Conservation (phyloP, 169 alveolate species). For the Cryptosporidium andersoni region DNA sequence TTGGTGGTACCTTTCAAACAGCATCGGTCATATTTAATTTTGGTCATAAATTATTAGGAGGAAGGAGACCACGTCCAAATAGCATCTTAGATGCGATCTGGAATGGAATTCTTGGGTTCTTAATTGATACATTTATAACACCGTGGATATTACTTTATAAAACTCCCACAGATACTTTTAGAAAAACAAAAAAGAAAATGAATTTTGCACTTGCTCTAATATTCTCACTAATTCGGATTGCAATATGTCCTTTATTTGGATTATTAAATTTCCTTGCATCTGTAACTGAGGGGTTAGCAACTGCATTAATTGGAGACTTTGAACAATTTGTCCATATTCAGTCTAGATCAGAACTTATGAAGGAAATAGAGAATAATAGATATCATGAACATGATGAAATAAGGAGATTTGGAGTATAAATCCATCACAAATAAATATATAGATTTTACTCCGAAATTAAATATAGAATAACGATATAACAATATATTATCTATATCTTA, state of each 20-base stretch:
- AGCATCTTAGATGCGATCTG: slow-evolving; percentile 88
- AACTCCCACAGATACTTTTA: slow-evolving; percentile 78
- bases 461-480: no score
- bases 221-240: slow-evolving; percentile 77
- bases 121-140: slow-evolving; percentile 84
- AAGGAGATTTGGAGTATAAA: neutral
- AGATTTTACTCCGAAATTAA: no score
- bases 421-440: no score
- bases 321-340: slow-evolving; percentile 87
- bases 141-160: slow-evolving; percentile 87
- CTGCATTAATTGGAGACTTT: slow-evolving; percentile 88
- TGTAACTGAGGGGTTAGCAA: slow-evolving; percentile 88
- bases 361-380: slow-evolving; percentile 74
- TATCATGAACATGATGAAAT: slow-evolving; percentile 21
- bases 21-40: slow-evolving; percentile 85
- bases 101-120: slow-evolving; percentile 86
- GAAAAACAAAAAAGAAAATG: slow-evolving; percentile 73
- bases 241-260: slow-evolving; percentile 86
- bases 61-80: slow-evolving; percentile 86
- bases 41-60: slow-evolving; percentile 87
- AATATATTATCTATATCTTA: no score
- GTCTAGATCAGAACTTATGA: slow-evolving; percentile 79
- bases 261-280: slow-evolving; percentile 84
- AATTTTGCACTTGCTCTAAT: slow-evolving; percentile 71
- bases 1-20: slow-evolving; percentile 89